Conservation (phyloP, 2,329 filamentous ascomycete species). For the Aspergillus phoenicis region DNA sequence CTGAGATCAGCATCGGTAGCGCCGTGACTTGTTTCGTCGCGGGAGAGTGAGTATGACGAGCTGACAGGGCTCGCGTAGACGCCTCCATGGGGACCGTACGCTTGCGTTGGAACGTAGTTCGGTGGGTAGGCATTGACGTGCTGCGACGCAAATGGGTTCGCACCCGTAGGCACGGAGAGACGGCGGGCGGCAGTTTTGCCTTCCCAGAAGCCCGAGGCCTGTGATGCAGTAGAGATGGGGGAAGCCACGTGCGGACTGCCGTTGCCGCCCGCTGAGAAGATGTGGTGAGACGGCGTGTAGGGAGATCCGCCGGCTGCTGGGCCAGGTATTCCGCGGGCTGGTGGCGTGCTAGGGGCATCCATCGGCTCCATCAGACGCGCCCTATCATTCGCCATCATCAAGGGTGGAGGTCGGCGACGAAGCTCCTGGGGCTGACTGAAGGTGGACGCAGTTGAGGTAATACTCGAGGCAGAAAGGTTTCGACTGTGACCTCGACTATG, state of each 20-base stretch:
- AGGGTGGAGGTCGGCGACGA: conserved; percentile 73
- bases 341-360: conserved; percentile 67
- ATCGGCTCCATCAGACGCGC: conserved; percentile 64
- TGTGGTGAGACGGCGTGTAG: conserved; percentile 75
- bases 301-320: conserved; percentile 74
- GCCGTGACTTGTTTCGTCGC: conserved; percentile 37
- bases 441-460: conserved; percentile 72
- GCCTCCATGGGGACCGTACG: conserved; percentile 60
- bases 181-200: conserved; percentile 70
- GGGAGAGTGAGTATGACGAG: conserved; percentile 56
- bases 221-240: conserved; percentile 69
- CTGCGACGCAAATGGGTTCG: conserved; percentile 72
- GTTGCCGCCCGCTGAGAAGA: conserved; percentile 70
- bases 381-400: conserved; percentile 75
- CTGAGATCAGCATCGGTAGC: conserved; percentile 74
- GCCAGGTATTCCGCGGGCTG: conserved; percentile 64
- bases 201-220: conserved; percentile 73
- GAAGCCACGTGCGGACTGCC: conserved; percentile 80
- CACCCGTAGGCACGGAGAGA: conserved; percentile 77
- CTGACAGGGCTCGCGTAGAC: conserved; percentile 69
- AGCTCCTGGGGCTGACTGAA: conserved; percentile 65
- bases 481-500: conserved; percentile 76
- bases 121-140: conserved; percentile 60
- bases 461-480: conserved; percentile 86
- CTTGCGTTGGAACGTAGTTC: conserved; percentile 58